Conservation (phyloP, 75 land plant species). For the Pinus tabuliformis region DNA sequence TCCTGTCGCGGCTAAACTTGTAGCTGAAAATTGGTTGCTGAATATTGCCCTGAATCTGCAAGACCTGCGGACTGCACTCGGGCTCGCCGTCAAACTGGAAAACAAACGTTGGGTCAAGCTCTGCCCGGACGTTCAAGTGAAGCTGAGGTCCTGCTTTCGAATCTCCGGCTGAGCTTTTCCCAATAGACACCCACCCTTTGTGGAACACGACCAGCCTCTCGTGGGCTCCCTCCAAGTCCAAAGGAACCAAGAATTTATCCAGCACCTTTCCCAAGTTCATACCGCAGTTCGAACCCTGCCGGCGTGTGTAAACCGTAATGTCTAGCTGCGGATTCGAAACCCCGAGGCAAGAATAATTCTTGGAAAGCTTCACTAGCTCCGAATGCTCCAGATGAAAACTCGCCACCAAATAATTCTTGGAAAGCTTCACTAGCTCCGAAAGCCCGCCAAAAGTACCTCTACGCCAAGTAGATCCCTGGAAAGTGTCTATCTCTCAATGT, state of each 20-base stretch:
- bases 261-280: slow-evolving; percentile 18
- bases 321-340: slow-evolving; percentile 15
- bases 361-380: slow-evolving; percentile 29
- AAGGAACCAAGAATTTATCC: slow-evolving; percentile 36
- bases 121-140: slow-evolving; percentile 50
- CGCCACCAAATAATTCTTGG: no score
- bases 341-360: slow-evolving; percentile 8
- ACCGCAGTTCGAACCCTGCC: slow-evolving; percentile 26
- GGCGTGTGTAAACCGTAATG: slow-evolving; percentile 32
- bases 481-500: no score
- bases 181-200: slow-evolving; percentile 64
- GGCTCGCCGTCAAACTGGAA: slow-evolving; percentile 76
- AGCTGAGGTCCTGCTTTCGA: slow-evolving; percentile 32
- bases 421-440: no score
- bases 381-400: slow-evolving; percentile 40
- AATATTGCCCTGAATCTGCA: slow-evolving; percentile 61
- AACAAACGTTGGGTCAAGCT: slow-evolving; percentile 74
- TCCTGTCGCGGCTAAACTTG: slow-evolving; percentile 54
- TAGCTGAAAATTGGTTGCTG: slow-evolving; percentile 74
- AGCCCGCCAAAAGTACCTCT: no score
- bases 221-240: slow-evolving; percentile 33
- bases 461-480: no score
- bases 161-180: slow-evolving; percentile 13
- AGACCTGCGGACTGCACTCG: slow-evolving; percentile 71
- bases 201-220: slow-evolving; percentile 33